Percentiles rank a stretch among this genome's conserved stretches.
Evolutionary conservation across 2,329 filamentous ascomycete genomes (phyloP).

Genomic region (Penicillium sumatraense): DNA sequence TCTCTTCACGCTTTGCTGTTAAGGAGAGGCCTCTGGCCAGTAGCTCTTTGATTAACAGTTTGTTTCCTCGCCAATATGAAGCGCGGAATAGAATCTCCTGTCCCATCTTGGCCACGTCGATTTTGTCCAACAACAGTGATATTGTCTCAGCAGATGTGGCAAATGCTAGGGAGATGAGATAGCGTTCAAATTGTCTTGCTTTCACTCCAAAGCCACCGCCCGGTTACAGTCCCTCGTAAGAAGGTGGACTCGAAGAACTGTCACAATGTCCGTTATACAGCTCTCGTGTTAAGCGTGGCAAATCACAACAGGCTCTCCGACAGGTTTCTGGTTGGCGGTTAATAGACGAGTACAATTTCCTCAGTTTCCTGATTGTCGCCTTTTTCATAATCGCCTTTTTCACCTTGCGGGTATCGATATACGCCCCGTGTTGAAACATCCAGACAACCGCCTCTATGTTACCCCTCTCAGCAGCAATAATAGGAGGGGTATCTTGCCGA

Average conservation of each 20-base stretch:
- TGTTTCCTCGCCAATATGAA: neutral
- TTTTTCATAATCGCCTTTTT: neutral
- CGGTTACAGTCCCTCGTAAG: neutral
- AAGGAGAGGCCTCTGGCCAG: neutral
- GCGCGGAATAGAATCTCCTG: neutral
- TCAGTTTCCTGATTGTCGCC: neutral
- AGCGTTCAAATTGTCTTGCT: neutral
- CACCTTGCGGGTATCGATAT: neutral
- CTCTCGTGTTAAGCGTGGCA: neutral
- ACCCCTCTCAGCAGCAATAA: neutral
- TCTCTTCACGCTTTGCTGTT: neutral
- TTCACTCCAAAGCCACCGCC: neutral
- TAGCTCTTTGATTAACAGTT: neutral
- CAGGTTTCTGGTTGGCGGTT: neutral
- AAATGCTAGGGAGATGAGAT: neutral
- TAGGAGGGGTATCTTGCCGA: neutral
- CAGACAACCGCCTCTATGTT: neutral
- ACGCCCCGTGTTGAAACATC: neutral
- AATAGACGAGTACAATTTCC: neutral
- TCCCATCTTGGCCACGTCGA: neutral
- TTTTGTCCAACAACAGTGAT: neutral
- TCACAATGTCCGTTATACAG: neutral
- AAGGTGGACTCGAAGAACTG: neutral
- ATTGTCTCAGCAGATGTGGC: neutral
- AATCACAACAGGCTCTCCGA: no score